These are phyloP conservation scores for Alternaria solani DNA, from an alignment of 2,329 filamentous ascomycete species.

Conservation along the genomic window DNA sequence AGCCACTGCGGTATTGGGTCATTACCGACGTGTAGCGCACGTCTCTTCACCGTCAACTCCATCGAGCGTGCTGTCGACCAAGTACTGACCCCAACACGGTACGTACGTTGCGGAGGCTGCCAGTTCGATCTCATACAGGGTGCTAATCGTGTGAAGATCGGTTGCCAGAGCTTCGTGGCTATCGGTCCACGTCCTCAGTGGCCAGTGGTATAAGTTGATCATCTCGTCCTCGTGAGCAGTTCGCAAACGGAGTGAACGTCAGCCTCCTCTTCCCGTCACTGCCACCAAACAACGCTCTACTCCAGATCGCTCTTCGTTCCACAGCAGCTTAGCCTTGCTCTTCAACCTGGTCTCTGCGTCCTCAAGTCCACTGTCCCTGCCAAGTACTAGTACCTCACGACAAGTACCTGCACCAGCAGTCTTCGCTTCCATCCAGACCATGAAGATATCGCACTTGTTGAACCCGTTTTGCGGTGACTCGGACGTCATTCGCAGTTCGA, in stretches of 20 bases:
- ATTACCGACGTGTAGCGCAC: constrained; percentile 22
- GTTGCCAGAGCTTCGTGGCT: not conserved
- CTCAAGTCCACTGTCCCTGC: constrained; percentile 29
- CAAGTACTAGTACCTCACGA: constrained; percentile 22
- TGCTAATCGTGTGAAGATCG: constrained; percentile 17
- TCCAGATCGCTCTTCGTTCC: constrained; percentile 29
- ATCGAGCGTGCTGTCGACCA: constrained; percentile 2
- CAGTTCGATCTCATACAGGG: not conserved
- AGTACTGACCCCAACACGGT: constrained; percentile 5
- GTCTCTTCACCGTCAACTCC: constrained; percentile 12
- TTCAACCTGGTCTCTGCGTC: constrained; percentile 18
- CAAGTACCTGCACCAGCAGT: constrained; percentile 13
- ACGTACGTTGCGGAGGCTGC: constrained; percentile 23
- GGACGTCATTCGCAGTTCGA: constrained; percentile 21
- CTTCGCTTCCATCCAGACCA: constrained; percentile 13
- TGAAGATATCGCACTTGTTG: constrained; percentile 54
- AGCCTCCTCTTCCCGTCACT: constrained; percentile 30
- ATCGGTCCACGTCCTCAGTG: constrained; percentile 23
- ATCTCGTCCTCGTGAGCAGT: constrained; percentile 40
- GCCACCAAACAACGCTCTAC: constrained; percentile 27
- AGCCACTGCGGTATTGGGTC: constrained; percentile 20
- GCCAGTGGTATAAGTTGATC: constrained; percentile 32
- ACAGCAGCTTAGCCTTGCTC: constrained; percentile 32
- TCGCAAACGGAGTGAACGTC: constrained; percentile 38
- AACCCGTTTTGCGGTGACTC: constrained; percentile 44